A percentile compares a stretch with the other conserved stretches of the same genome.
Conservation (phyloP, 345 rosid genomes). For the Eucalyptus leucophloia region DNA sequence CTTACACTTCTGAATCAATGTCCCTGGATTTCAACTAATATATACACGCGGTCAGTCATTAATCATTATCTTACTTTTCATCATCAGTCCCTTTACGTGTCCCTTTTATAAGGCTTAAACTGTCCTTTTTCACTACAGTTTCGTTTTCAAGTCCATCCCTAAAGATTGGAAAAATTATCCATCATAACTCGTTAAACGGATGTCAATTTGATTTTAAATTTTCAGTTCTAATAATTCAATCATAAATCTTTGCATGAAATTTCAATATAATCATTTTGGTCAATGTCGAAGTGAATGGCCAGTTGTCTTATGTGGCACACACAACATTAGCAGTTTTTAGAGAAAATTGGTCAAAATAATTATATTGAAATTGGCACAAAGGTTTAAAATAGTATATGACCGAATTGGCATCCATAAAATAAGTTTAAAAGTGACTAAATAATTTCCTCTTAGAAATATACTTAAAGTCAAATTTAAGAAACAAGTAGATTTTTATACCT, state of each 20-base stretch:
- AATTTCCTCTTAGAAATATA: not conserved
- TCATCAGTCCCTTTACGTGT: not conserved
- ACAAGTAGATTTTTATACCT: not conserved
- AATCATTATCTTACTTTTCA: not conserved
- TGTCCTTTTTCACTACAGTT: not conserved
- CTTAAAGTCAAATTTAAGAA: not conserved
- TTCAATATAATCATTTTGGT: not conserved
- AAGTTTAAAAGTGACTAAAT: not conserved
- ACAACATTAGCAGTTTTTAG: no score
- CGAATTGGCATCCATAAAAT: accelerated
- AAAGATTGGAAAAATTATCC: not conserved
- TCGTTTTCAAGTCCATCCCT: not conserved
- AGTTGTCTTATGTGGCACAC: accelerated
- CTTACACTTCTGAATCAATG: not conserved
- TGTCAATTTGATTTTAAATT: not conserved
- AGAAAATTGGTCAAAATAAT: not conserved
- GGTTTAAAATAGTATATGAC: not conserved
- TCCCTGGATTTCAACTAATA: not conserved
- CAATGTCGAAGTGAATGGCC: accelerated
- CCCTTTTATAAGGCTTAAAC: not conserved
- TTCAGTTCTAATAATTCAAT: not conserved
- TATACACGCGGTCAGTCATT: not conserved
- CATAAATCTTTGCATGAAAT: accelerated
- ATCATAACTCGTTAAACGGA: not conserved
- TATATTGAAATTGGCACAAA: not conserved